Base-by-base conservation (phyloP, 768 basidiomycete genomes). In the Clavulina sp. region DNA sequence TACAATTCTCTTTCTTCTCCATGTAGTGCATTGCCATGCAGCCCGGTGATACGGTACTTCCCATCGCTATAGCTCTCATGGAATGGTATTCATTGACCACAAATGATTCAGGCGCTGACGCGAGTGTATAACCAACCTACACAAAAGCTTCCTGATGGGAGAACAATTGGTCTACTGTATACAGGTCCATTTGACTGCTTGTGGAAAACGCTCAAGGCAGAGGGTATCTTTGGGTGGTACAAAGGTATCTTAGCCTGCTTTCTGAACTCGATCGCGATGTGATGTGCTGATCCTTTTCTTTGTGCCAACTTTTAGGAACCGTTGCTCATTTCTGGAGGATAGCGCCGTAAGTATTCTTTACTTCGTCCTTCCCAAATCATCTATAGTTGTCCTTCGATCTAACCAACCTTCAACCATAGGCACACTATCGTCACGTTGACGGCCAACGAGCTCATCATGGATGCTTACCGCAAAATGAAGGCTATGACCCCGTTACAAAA, bases 71-170 rank as follows among this genome's bases (percentile, higher is more conserved):
- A 31, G 59, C 41, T 21, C 54, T n/a, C 23, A n/a, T 4, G 3
- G 31, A 2, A 47, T 1, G 26, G 32, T 38, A 30, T 41, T 34
- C 41, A 51, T 57, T 56, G 41, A 57, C 23, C 31, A 49, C 46
- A 5, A 6, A 4, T 40, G 29, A 52, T 51, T 18, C 59, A 86
- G 77, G 82, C 85, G 48, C 66, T 97, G 47, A 97, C 95, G 4
- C 74, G 95, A 52, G 80, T 97, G 75, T 99, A 97, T 65, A 96
- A 96, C 61, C 95, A 93, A 70, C 84, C 87, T 6, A 89, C 87
- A 0, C 71, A 70, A 57, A 68, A 68, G 41, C 71, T 78, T 33
- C 78, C 82, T 2, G 72, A 82, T 58, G 89, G 89, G 31, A 78
- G 69, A 58, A 62, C 75, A 28, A 74, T 77, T 56, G 92, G 89